Conservation (phyloP, 192 early-diverging fungal genomes). For the Oehlia diaphana region DNA sequence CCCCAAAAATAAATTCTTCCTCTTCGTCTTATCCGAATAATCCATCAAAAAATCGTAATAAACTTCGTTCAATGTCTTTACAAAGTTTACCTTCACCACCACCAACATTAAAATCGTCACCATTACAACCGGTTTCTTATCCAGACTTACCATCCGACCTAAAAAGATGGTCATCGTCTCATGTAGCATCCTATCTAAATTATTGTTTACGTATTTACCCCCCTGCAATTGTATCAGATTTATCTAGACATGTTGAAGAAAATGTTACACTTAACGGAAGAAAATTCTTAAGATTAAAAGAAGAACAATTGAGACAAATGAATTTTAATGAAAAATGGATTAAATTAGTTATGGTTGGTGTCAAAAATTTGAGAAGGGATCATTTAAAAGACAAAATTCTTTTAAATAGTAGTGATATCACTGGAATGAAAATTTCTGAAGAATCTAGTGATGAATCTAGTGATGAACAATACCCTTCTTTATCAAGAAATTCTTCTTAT, state of each 20-base stretch:
- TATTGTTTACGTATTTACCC: conserved; percentile 38
- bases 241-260: conserved; percentile 39
- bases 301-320: conserved; percentile 42
- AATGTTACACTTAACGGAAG: conserved; percentile 36
- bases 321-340: conserved; percentile 43
- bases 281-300: conserved; percentile 38
- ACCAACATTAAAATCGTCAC: background rate
- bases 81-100: background rate
- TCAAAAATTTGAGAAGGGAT: conserved; percentile 37
- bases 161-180: conserved; percentile 35
- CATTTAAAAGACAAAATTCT: conserved; percentile 31
- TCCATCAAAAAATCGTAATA: background rate
- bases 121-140: background rate
- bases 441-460: background rate
- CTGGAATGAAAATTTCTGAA: conserved; percentile 12
- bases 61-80: background rate
- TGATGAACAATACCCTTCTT: background rate
- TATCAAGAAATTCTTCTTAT: background rate
- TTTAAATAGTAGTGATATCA: conserved; percentile 33
- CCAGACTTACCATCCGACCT: conserved; percentile 38
- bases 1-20: background rate
- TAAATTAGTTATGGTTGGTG: conserved; percentile 43
- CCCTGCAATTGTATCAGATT: conserved; percentile 37
- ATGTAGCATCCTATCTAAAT: conserved; percentile 40
- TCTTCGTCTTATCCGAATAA: background rate